Percentiles rank a stretch among this genome's conserved stretches.
These are phyloP conservation scores for Umbelopsis sp. DNA, from an alignment of 371 early-diverging fungal species.

Conservation along the genomic window DNA sequence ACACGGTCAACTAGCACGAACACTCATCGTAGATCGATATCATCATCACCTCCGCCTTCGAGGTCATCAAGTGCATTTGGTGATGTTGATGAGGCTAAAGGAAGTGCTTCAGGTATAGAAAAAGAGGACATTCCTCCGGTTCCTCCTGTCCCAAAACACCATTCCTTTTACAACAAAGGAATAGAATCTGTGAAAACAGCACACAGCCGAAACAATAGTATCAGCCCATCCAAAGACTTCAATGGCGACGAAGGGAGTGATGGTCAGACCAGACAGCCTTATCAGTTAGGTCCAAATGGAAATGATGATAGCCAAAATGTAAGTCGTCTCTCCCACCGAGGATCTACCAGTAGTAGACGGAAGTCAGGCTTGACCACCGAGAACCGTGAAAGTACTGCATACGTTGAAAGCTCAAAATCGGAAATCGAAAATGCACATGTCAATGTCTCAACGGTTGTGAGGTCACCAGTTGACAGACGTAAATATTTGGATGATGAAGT, in stretches of 20 bases:
- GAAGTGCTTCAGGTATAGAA: not conserved
- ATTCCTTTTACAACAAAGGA: constrained; percentile 2
- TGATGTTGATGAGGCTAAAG: not conserved
- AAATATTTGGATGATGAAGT: constrained; percentile 8
- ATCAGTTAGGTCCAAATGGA: not conserved
- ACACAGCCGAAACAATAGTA: constrained; percentile 11
- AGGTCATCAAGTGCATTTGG: constrained; percentile 12
- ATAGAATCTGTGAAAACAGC: not conserved
- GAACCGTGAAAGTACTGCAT: not conserved
- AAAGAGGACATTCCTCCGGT: constrained; percentile 20
- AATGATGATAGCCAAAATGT: not conserved
- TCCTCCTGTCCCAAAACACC: constrained; percentile 19
- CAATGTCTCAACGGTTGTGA: not conserved
- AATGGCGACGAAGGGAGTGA: not conserved
- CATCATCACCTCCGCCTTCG: constrained; percentile 9
- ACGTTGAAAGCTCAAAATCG: not conserved
- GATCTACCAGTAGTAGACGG: not conserved
- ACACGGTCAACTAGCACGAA: not conserved
- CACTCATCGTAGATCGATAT: not conserved
- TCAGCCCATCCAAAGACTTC: not conserved
- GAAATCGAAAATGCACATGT: not conserved
- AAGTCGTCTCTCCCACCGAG: not conserved
- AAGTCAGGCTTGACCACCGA: not conserved
- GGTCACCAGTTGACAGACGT: constrained; percentile 8
- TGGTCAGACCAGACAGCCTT: not conserved